Evolutionary conservation across 73 alveolate genomes (phyloP), one percentile per base, ranked within the genome.

Genomic region (Uronychia binucleata): DNA sequence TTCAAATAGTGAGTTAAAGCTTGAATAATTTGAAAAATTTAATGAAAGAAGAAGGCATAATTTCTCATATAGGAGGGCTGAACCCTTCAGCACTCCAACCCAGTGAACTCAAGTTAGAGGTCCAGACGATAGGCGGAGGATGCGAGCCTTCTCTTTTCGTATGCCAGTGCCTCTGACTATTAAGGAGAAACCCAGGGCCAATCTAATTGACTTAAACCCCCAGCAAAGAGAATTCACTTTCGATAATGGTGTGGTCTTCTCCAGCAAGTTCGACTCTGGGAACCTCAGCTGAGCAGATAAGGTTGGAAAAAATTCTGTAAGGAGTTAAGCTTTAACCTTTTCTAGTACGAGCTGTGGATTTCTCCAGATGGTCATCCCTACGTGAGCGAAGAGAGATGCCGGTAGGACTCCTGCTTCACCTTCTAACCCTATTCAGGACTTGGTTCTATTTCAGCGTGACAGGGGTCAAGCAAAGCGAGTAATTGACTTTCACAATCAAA

Each of bases 401-500:
- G 67, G 67, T 46, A 46, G n/a, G 67, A 46, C 19, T 5, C n/a
- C n/a, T n/a, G n/a, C n/a, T n/a, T n/a, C n/a, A n/a, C n/a, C 5
- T 46, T 46, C 67, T 46, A 28, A 11, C 79, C 75, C 34, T 77
- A 57, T 34, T 59, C 75, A 83, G 93, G 77, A 95, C 98, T 74
- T 95, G 97, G 98, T 92, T 89, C 86, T 85, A 94, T 77, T 94
- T 94, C 57, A 77, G 91, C 11, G 96, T 94, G 14, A 77, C 83
- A 57, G 94, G 96, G n/a, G 91, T 84, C 46, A 81, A 88, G 58
- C 80, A 86, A 78, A 82, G 86, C 33, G 88, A 77, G 28, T 46
- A 58, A 58, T 80, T 89, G 33, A 91, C 86, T 33, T 89, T 92
- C 84, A 88, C 88, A 13, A 90, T 94, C 0, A 85, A 74, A 30